phyloP scores from a whole-genome alignment of 2,329 filamentous ascomycete species.

The Botrytis byssoidea region DNA sequence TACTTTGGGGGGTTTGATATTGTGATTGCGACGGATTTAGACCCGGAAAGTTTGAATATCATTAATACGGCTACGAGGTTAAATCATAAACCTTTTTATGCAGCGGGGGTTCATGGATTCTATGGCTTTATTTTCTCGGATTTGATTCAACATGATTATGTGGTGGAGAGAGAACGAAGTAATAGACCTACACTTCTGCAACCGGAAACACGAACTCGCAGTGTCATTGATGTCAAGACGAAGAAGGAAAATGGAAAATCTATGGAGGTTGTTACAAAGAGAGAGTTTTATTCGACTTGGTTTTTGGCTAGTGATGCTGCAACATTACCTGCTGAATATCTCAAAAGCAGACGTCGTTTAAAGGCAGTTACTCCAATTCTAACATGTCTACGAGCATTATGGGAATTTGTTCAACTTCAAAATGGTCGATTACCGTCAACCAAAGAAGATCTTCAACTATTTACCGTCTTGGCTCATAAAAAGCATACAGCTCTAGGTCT shows the following conservation, averaged over 20 bases:
- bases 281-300: constrained; percentile 86
- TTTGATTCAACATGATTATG: constrained; percentile 84
- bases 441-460: constrained; percentile 68
- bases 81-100: constrained; percentile 80
- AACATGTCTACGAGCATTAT: constrained; percentile 83
- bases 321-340: constrained; percentile 67
- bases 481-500: constrained; percentile 74
- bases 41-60: constrained; percentile 68
- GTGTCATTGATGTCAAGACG: constrained; percentile 68
- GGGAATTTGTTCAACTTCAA: constrained; percentile 72
- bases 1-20: constrained; percentile 82
- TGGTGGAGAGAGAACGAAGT: constrained; percentile 79
- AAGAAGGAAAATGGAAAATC: constrained; percentile 68
- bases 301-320: constrained; percentile 78
- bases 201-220: constrained; percentile 74
- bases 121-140: constrained; percentile 96
- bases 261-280: constrained; percentile 85
- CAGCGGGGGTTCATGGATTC: constrained; percentile 80
- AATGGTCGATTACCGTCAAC: constrained; percentile 53
- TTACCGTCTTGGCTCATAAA: constrained; percentile 74
- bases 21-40: constrained; percentile 85
- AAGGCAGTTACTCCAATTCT: constrained; percentile 79
- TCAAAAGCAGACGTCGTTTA: constrained; percentile 65
- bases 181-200: constrained; percentile 64
- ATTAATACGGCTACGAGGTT: constrained; percentile 87